Base-by-base conservation (phyloP, 768 basidiomycete species). In the Suillus discolor region DNA sequence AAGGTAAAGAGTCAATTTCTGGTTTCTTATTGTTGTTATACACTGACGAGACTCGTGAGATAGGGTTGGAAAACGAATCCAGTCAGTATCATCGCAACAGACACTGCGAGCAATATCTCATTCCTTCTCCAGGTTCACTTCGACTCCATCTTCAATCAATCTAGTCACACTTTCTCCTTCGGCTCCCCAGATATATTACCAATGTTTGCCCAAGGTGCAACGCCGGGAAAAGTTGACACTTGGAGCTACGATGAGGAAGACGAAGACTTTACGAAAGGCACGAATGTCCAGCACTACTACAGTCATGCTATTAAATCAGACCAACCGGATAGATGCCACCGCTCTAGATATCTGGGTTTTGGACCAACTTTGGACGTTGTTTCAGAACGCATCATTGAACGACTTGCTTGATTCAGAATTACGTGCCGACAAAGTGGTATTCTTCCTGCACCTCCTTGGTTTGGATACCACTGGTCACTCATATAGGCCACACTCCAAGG, bases 41-140 rank as follows among this genome's bases (percentile, higher is more conserved):
- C 31, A 12, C 41, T 60, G 16, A 60, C 0, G 18, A 31, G 12
- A 28, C 39, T 28, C 28, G 2, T 28, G 59, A 4, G 16, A 51
- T 67, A 92, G 90, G 92, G 91, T 59, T 94, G 93, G 92, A 94
- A 93, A 79, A 84, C 88, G 1, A 94, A 93, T 75, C 92, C 92
- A 59, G 92, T 91, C 70, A 67, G 68, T 54, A 39, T 12, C 41
- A 20, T 23, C 25, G 25, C 25, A n/a, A 8, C 34, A 31, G 4
- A 36, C 9, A 20, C 6, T 41, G 8, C 31, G 38, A 36, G 51
- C 38, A 62, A 44, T 45, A 66, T 71, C 60, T 51, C 1, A 65
- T 41, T 20, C 23, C 53, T 25, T 12, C 38, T 51, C 68, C 69
- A 83, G 75, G 81, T 95, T 60, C 87, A 93, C 70, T 95, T 96